Percentiles rank a stretch among this genome's conserved stretches.
Evolutionary conservation across 805 yeast genomes (phyloP).

Genomic region (Yamadazyma tumulicola): DNA sequence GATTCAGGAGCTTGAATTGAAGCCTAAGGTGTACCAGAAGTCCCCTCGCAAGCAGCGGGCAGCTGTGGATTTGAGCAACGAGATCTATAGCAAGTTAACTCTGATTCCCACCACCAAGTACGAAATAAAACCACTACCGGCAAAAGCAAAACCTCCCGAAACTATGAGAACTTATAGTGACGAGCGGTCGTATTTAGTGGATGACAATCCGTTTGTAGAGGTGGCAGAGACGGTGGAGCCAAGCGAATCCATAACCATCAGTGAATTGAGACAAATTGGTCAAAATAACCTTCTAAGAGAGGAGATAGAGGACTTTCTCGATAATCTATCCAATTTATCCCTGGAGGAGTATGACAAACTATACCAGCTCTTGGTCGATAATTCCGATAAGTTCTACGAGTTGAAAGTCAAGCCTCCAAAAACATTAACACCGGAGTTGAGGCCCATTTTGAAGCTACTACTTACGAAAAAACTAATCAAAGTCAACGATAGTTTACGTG

Average conservation of each 20-base stretch:
- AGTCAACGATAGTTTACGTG: background rate
- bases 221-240: background rate
- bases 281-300: background rate
- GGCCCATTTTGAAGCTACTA: constrained; percentile 1
- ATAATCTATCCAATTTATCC: background rate
- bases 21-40: background rate
- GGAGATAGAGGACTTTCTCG: constrained; percentile 2
- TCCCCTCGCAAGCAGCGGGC: background rate
- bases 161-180: constrained; percentile 2
- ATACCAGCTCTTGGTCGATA: background rate
- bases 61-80: background rate
- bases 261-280: constrained; percentile 1
- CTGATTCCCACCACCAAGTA: background rate
- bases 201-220: background rate
- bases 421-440: background rate
- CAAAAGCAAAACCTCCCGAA: background rate
- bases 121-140: background rate
- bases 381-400: background rate
- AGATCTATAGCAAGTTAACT: constrained; percentile 1
- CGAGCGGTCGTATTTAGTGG: constrained; percentile 2
- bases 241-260: background rate
- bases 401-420: background rate
- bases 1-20: background rate
- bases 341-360: background rate
- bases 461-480: background rate